Evolutionary conservation across 2,329 filamentous ascomycete genomes (phyloP).

Genomic region (Colletotrichum sp.): DNA sequence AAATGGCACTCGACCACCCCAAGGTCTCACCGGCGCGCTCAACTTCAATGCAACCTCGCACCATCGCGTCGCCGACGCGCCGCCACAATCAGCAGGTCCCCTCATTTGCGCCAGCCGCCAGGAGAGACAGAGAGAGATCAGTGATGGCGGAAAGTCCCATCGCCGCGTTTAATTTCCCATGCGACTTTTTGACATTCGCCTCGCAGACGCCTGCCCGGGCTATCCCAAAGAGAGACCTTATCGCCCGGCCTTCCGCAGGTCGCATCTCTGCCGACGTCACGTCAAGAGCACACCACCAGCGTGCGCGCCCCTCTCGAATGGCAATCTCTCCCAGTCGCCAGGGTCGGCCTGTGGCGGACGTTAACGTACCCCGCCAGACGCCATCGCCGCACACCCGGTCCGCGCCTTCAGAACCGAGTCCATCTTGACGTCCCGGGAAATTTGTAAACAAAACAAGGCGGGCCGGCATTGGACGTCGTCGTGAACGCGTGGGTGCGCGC

Average conservation of each 20-base stretch:
- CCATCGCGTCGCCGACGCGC: neutral
- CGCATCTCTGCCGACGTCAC: neutral
- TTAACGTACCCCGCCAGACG: neutral
- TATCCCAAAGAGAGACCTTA: neutral
- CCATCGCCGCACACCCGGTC: neutral
- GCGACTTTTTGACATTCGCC: neutral
- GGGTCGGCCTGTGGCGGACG: neutral
- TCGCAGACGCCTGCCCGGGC: neutral
- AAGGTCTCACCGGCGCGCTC: neutral
- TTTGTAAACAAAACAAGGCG: constrained; percentile 13
- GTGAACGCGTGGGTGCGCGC: neutral
- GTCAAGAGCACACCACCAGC: neutral
- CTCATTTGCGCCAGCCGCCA: neutral
- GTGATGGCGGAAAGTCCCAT: neutral
- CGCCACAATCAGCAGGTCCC: neutral
- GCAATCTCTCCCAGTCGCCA: neutral
- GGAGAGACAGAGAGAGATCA: neutral
- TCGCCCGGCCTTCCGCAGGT: neutral
- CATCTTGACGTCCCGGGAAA: neutral
- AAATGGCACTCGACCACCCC: neutral
- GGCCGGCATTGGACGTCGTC: neutral
- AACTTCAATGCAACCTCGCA: neutral
- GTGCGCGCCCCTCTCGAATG: neutral
- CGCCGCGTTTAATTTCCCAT: neutral
- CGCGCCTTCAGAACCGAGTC: constrained; percentile 2